Conservation (phyloP, 2,329 filamentous ascomycete species). For the Alternaria conjuncta region DNA sequence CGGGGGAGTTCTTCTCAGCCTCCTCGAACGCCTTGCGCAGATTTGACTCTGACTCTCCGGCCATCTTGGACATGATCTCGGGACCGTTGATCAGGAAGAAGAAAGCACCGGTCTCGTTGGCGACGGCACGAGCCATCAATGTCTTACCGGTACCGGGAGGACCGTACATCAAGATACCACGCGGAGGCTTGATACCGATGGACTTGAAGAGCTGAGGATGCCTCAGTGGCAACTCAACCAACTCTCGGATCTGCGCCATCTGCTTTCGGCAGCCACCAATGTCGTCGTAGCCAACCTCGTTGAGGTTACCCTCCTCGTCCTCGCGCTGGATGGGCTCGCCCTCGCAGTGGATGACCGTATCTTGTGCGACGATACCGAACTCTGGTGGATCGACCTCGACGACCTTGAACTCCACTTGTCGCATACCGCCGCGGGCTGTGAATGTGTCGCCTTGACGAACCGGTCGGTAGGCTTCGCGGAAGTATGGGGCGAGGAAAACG, state of each 20-base stretch:
- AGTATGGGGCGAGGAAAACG: conserved; percentile 98
- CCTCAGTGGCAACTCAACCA: conserved; percentile 94
- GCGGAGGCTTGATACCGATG: conserved; percentile 98
- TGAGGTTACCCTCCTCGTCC: conserved; percentile 98
- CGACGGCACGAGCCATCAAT: conserved; percentile 96
- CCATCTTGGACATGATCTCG: conserved; percentile 99
- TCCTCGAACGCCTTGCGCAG: conserved; percentile 99
- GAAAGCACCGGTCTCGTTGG: conserved; percentile 98
- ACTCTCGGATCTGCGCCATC: conserved; percentile 98
- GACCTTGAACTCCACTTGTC: conserved; percentile 99
- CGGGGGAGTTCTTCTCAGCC: conserved; percentile 98
- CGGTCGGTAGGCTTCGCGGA: conserved; percentile 97
- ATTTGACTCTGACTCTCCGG: conserved; percentile 98
- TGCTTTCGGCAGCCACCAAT: conserved; percentile 99
- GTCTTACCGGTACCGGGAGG: conserved; percentile 99
- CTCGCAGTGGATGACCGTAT: conserved; percentile 98
- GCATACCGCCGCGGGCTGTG: conserved; percentile 96
- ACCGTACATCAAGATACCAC: conserved; percentile 92
- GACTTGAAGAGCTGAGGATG: conserved; percentile 99
- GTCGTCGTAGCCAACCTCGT: conserved; percentile 98
- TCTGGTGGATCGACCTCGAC: conserved; percentile 98
- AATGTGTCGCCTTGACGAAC: conserved; percentile 97
- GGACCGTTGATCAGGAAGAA: conserved; percentile 99
- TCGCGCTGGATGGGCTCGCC: conserved; percentile 96
- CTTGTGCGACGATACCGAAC: conserved; percentile 98